phyloP scores from a whole-genome alignment of 208 protist genomes.

The Leishmania major region DNA sequence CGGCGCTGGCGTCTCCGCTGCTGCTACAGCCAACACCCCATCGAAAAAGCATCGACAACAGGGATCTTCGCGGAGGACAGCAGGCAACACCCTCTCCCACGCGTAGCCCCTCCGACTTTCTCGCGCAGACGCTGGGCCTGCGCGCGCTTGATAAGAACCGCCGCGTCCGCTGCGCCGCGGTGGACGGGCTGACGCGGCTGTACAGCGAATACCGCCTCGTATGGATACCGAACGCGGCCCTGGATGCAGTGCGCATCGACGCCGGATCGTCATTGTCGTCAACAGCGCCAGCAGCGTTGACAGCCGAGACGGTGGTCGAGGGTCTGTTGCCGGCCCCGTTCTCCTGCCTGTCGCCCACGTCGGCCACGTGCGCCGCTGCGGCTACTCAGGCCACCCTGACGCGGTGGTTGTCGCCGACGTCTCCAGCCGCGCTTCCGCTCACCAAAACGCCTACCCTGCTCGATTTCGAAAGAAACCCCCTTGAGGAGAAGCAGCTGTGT shows the following conservation, averaged over 20 bases:
- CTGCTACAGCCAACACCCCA: conserved; percentile 7
- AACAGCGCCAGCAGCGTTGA: neutral
- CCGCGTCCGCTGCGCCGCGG: conserved; percentile 56
- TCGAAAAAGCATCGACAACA: neutral
- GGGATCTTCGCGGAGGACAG: neutral
- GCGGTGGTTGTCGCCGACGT: conserved; percentile 1
- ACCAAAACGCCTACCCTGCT: conserved; percentile 27
- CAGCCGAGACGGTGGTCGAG: conserved; percentile 48
- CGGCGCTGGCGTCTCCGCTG: conserved; percentile 31
- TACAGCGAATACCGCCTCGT: conserved; percentile 43
- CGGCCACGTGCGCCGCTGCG: neutral
- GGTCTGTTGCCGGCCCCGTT: conserved; percentile 44
- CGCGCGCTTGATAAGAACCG: conserved; percentile 67
- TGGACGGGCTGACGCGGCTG: conserved; percentile 50
- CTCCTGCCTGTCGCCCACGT: conserved; percentile 1
- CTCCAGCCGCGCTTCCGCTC: neutral
- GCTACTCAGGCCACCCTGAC: conserved; percentile 4
- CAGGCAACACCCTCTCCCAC: no score
- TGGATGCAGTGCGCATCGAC: conserved; percentile 55
- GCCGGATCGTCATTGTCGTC: conserved; percentile 3
- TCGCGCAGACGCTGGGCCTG: conserved; percentile 54
- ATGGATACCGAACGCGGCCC: conserved; percentile 70
- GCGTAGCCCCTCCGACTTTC: conserved; percentile 5
- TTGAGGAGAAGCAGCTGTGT: neutral
- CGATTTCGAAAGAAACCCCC: conserved; percentile 50